Evolutionary conservation across 441 rosid species (phyloP), one percentile per base, ranked within the genome.

Genomic region (Lepidium campestre): DNA sequence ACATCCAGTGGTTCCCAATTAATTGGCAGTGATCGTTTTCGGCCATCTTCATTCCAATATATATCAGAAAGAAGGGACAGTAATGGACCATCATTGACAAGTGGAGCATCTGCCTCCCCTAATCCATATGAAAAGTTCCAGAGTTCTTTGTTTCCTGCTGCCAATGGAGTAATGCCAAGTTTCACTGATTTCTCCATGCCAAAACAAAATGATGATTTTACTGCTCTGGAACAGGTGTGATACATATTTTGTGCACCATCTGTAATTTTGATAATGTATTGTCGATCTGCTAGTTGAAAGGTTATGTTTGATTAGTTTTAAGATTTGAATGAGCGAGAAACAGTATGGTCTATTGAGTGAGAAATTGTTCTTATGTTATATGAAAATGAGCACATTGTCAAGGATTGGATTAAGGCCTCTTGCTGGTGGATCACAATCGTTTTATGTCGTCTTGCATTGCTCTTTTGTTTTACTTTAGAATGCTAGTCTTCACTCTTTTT

Each of bases 191-290:
- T 77, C 70, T 85, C 76, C 69, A 59, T 80, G 67, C 78, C 83
- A 56, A 86, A 82, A 59, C 87, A 85, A 48, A 83, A 86, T 71
- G 98, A 88, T 76, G 98, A 91, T 79, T 90, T 95, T 80, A 57
- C 86, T 75, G 83, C 96, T 71, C 76, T 95, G 81, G 99, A 95
- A 73, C 99, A 91, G 95, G 99, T 95, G 70, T 14, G 31, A 9
- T 57, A 49, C 48, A 25, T 64, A 37, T 14, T 36, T 71, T 32
- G 65, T 66, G 42, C 42, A 27, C 34, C 56, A 29, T 49, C 31
- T 34, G 2, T 37, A 53, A 34, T 57, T 39, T 13, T 66, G 49
- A 50, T 36, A 7, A 7, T 47, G 45, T 44, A 61, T 35, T 53
- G 48, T 23, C 41, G 15, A 45, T 41, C 35, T 71, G 59, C 18